A percentile compares a stretch with the other conserved stretches of the same genome.
Evolutionary conservation across 257 asterid species (phyloP).

Genomic region (Petunia secreta): DNA sequence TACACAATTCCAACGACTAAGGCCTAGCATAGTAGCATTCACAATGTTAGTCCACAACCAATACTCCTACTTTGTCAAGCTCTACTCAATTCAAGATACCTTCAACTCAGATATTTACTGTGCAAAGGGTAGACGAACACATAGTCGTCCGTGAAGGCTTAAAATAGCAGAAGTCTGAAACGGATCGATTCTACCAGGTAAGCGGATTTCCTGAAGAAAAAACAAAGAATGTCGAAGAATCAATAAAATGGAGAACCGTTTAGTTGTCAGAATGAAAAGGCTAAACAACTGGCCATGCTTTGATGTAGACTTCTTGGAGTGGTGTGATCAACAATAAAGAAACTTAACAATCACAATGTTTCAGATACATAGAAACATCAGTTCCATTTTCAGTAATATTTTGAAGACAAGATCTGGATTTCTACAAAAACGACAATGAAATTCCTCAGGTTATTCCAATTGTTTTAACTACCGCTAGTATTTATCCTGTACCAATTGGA

Average conservation of each 20-base stretch:
- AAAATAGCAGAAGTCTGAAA: slow-evolving; percentile 77
- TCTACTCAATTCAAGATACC: too few relatives aligned
- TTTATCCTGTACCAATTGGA: neutral
- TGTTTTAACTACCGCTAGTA: neutral
- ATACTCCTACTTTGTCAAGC: neutral
- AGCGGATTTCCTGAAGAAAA: slow-evolving; percentile 59
- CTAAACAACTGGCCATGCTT: too few relatives aligned
- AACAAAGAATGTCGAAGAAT: too few relatives aligned
- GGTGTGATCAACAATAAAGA: too few relatives aligned
- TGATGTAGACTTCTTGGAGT: too few relatives aligned
- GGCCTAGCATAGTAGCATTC: slow-evolving; percentile 15
- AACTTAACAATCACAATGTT: too few relatives aligned
- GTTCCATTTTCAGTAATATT: too few relatives aligned
- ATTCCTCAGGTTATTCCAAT: neutral
- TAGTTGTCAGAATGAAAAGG: too few relatives aligned
- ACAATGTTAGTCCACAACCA: neutral
- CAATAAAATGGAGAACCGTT: too few relatives aligned
- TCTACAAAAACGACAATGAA: neutral
- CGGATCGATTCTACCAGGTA: slow-evolving; percentile 79
- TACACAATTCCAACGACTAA: neutral
- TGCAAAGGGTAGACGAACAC: slow-evolving; percentile 78
- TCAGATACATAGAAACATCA: too few relatives aligned
- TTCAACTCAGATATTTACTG: slow-evolving; percentile 36
- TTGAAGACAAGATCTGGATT: too few relatives aligned
- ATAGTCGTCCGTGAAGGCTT: slow-evolving; percentile 77